Evolutionary conservation across 768 basidiomycete genomes (phyloP).

Genomic region (Inosperma sp.): DNA sequence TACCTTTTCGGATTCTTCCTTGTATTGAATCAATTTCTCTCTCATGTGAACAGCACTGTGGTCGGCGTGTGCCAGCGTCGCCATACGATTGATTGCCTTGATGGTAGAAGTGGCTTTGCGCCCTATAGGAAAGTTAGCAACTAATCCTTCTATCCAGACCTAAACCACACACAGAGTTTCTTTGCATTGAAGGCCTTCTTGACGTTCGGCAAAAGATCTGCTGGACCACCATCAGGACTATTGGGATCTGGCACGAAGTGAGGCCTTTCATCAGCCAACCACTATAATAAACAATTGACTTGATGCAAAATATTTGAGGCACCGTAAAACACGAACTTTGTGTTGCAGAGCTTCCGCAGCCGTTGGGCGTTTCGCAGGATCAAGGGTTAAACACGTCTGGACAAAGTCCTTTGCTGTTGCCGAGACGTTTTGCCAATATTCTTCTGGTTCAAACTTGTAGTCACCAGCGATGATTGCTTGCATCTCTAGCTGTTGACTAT

Average conservation of each 20-base stretch:
- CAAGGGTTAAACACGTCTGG: constrained; percentile 72
- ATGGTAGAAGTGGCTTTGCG: constrained; percentile 83
- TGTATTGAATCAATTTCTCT: constrained; percentile 60
- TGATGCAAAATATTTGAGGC: neutral
- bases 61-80: constrained; percentile 45
- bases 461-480: constrained; percentile 92
- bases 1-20: constrained; percentile 72
- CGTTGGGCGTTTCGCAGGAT: constrained; percentile 76
- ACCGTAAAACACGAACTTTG: constrained; percentile 33
- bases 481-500: constrained; percentile 85
- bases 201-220: constrained; percentile 83
- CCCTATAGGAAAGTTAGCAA: constrained; percentile 45
- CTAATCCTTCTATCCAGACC: constrained; percentile 3
- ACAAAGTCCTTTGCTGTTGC: constrained; percentile 83
- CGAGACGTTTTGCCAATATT: constrained; percentile 86
- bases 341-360: constrained; percentile 71
- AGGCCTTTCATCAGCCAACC: constrained; percentile 67
- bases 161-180: constrained; percentile 61
- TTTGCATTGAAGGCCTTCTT: constrained; percentile 87
- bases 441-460: constrained; percentile 76
- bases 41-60: constrained; percentile 47
- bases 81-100: constrained; percentile 81
- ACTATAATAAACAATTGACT: constrained; percentile 29
- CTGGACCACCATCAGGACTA: constrained; percentile 53
- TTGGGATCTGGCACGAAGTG: constrained; percentile 67